A percentile compares a stretch with the other conserved stretches of the same genome.
Evolutionary conservation across 345 rosid species (phyloP).

Genomic region (Pistacia integerrima): DNA sequence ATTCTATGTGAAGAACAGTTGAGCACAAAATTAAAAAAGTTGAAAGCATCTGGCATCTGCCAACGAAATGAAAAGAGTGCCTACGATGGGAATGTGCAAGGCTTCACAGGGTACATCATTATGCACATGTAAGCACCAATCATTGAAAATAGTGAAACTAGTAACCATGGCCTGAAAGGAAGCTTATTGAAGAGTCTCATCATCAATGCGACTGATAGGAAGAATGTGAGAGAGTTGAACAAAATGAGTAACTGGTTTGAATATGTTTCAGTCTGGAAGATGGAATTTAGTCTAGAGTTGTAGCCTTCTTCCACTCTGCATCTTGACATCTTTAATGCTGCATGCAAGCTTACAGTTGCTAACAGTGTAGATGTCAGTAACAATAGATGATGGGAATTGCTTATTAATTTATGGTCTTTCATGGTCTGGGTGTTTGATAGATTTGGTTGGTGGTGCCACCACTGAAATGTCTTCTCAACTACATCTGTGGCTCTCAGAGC

Average conservation of each 20-base stretch:
- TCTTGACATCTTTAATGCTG: neutral
- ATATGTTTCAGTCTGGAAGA: neutral
- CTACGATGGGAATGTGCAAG: neutral
- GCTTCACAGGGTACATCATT: neutral
- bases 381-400: neutral
- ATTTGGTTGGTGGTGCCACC: neutral
- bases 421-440: neutral
- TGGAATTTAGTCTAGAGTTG: neutral
- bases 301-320: neutral
- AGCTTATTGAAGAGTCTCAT: neutral
- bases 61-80: no score
- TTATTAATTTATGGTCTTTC: neutral
- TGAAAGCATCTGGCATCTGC: no score
- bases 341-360: neutral
- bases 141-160: neutral
- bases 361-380: neutral
- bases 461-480: neutral
- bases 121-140: neutral
- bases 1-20: no score
- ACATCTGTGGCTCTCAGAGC: neutral
- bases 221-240: no score
- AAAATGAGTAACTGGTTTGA: neutral
- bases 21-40: no score
- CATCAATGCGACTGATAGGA: neutral
- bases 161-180: constrained; percentile 1